These are phyloP conservation scores for Tetrapisispora pingtungensis DNA, from an alignment of 805 yeast species.

Conservation along the genomic window DNA sequence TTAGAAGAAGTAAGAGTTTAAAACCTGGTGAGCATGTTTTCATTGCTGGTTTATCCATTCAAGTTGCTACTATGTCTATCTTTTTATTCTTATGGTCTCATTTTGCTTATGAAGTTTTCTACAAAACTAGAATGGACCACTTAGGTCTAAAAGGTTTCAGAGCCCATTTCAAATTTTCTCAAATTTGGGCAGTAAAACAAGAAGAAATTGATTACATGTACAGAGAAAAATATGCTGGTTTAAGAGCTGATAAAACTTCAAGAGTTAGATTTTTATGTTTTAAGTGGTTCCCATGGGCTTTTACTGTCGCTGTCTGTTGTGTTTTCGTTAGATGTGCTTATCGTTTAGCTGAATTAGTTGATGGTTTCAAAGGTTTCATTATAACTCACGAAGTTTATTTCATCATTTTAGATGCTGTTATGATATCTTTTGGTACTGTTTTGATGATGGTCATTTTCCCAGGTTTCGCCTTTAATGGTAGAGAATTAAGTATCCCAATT, in stretches of 20 bases:
- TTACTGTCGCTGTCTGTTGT: conserved; percentile 40
- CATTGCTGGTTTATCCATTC: conserved; percentile 72
- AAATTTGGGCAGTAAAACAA: conserved; percentile 13
- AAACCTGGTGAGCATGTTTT: conserved; percentile 35
- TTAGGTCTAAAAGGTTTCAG: conserved; percentile 10
- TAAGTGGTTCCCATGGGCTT: conserved; percentile 35
- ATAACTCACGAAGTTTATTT: conserved; percentile 53
- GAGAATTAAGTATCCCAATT: conserved; percentile 18
- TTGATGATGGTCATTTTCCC: conserved; percentile 52
- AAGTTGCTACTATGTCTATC: conserved; percentile 58
- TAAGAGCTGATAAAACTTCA: background rate
- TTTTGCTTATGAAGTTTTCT: conserved; percentile 36
- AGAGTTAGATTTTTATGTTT: conserved; percentile 28
- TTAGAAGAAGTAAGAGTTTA: conserved; percentile 21
- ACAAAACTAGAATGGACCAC: conserved; percentile 21
- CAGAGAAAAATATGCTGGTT: conserved; percentile 17
- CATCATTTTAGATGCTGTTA: conserved; percentile 50
- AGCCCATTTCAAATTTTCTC: conserved; percentile 2
- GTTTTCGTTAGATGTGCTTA: conserved; percentile 62
- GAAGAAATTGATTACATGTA: conserved; percentile 17
- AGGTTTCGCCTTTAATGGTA: conserved; percentile 40
- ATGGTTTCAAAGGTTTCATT: conserved; percentile 55
- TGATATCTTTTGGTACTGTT: conserved; percentile 44
- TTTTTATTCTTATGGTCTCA: conserved; percentile 44
- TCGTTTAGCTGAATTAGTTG: conserved; percentile 60